Evolutionary conservation across 495 filamentous ascomycete genomes (phyloP), one percentile per base, ranked within the genome.

Genomic region (Penicillium steckii): DNA sequence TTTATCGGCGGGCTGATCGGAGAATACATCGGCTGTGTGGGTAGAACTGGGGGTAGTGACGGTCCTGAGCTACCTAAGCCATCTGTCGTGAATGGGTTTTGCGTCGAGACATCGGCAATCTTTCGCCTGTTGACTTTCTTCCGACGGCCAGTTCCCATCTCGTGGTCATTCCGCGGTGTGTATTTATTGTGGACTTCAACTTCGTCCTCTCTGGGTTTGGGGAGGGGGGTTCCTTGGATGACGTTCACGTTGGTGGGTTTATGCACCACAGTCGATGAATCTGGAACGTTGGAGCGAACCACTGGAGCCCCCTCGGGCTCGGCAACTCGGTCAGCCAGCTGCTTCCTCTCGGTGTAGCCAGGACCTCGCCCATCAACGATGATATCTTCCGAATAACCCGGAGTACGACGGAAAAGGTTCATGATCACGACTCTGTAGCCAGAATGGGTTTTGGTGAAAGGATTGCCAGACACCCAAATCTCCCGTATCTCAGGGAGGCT

Each of bases 391-490:
- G 85, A 81, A 61, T 92, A 94, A 8, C 94, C 94, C 3, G 94
- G 91, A 0, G 90, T 91, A n/a, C 80, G 83, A 51, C 94, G 87
- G 76, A 98, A 98, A 1, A 96, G 80, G 61, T 97, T 97, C 81
- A 98, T 96, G 57, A 98, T 95, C 21, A 83, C 86, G 54, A 95
- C 76, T 24, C 94, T 83, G 64, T 96, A 95, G 54, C 82, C 84
- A 46, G 85, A 80, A 61, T 96, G 91, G 9, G 90, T 93, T 50
- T 87, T 90, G 25, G 85, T 86, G 56, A 97, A 97, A 6, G 93
- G 90, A 68, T 97, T 97, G 13, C 86, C 87, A 41, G 85, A 78
- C 12, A 97, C 88, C 75, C 89, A 98, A 44, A 97, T 85, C 72
- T 97, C 94, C 35, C 83, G 85, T 60, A 98, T 85, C 40, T 97